Conservation (phyloP, 2,329 filamentous ascomycete genomes). For the Scopulariopsis brevicaulis region DNA sequence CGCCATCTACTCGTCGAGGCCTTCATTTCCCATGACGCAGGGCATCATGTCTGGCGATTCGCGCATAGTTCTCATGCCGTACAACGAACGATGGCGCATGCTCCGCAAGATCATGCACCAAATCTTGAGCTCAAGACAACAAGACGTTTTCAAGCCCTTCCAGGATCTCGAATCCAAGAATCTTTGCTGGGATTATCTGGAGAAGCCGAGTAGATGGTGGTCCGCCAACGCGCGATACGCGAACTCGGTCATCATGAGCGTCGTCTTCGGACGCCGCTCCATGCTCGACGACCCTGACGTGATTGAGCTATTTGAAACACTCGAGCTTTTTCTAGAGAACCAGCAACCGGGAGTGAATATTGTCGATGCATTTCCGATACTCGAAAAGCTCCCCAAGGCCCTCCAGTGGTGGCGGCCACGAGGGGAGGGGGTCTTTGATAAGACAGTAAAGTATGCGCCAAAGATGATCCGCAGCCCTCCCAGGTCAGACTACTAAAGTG, state of each 20-base stretch:
- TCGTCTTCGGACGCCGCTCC: neutral
- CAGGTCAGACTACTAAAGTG: constrained; percentile 11
- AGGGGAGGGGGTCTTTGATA: constrained; percentile 9
- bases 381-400: constrained; percentile 16
- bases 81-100: neutral
- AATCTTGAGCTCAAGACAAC: neutral
- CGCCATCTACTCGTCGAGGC: neutral
- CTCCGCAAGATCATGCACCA: neutral
- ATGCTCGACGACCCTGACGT: neutral
- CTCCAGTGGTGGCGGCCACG: constrained; percentile 20
- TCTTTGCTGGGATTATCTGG: neutral
- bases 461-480: neutral
- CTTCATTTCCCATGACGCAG: neutral
- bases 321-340: neutral
- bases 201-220: neutral
- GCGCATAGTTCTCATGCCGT: neutral
- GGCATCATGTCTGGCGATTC: neutral
- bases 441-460: neutral
- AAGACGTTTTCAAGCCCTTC: neutral
- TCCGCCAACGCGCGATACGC: neutral
- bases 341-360: constrained; percentile 13
- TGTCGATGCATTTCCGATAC: constrained; percentile 24
- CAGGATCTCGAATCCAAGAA: neutral
- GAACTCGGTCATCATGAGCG: neutral
- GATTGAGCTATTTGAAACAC: neutral